Conservation (phyloP, 768 basidiomycete genomes). For the Peribolospora baueri region DNA sequence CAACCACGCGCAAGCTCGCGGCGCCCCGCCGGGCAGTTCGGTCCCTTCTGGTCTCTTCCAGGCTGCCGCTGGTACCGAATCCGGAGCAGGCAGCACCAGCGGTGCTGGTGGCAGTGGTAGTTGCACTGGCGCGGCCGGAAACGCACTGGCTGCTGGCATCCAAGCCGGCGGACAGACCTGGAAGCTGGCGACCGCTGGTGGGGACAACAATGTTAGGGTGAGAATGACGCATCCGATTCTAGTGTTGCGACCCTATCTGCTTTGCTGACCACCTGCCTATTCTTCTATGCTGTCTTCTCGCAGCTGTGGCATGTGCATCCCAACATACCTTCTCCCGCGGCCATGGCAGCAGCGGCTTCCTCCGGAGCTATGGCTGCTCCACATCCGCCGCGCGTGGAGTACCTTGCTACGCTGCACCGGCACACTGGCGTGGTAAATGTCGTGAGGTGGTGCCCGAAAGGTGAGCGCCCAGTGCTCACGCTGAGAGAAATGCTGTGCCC, state of each 20-base stretch:
- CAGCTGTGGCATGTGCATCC: constrained; percentile 91
- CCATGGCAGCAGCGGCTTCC: constrained; percentile 5
- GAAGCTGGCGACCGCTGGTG: constrained; percentile 77
- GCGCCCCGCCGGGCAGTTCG: too few species aligned
- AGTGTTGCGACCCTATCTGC: not conserved
- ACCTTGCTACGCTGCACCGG: constrained; percentile 72
- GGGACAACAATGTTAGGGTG: constrained; percentile 89
- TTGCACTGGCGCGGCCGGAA: not conserved
- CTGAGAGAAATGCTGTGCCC: not conserved
- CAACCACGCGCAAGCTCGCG: too few species aligned
- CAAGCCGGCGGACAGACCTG: constrained; percentile 30
- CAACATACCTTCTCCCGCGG: constrained; percentile 45
- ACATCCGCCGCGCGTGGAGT: constrained; percentile 36
- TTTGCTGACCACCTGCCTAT: not conserved
- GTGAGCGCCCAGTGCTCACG: constrained; percentile 23
- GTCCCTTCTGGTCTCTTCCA: too few species aligned
- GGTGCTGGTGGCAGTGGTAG: constrained; percentile 10
- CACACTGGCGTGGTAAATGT: constrained; percentile 93
- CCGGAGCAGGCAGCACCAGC: constrained; percentile 15
- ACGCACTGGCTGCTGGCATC: constrained; percentile 7
- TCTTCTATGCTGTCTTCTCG: not conserved
- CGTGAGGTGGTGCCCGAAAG: constrained; percentile 83
- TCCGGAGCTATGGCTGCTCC: constrained; percentile 15
- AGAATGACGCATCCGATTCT: constrained; percentile 21
- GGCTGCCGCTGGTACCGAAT: constrained; percentile 20